Conservation (phyloP, 257 asterid species). For the Nyctanthes arbortristis region DNA sequence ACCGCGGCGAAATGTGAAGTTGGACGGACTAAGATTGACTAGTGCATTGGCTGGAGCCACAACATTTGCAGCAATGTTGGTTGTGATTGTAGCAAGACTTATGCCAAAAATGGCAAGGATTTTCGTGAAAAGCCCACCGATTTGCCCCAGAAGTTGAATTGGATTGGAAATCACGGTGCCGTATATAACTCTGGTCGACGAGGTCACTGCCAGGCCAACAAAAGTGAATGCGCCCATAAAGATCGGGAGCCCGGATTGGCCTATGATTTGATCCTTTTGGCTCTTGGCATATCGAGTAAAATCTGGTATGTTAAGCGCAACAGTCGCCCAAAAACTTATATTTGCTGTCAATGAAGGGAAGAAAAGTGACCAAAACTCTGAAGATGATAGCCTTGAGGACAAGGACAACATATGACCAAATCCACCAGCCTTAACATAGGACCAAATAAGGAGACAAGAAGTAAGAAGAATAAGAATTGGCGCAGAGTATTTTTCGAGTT, state of each 20-base stretch:
- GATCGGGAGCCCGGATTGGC: constrained; percentile 75
- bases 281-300: constrained; percentile 78
- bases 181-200: constrained; percentile 74
- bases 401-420: constrained; percentile 68
- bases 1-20: constrained; percentile 66
- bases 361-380: constrained; percentile 76
- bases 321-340: constrained; percentile 90
- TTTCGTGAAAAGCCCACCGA: constrained; percentile 72
- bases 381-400: constrained; percentile 62
- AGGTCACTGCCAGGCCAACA: constrained; percentile 91
- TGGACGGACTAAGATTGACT: constrained; percentile 73
- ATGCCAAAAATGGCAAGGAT: constrained; percentile 73
- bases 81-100: constrained; percentile 71
- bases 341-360: constrained; percentile 91
- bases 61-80: constrained; percentile 93
- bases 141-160: constrained; percentile 63
- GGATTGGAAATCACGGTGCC: constrained; percentile 75
- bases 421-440: constrained; percentile 74
- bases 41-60: constrained; percentile 94
- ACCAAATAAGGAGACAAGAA: constrained; percentile 61
- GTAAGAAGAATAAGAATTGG: constrained; percentile 66
- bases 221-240: constrained; percentile 91
- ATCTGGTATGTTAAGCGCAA: constrained; percentile 86
- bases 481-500: constrained; percentile 80
- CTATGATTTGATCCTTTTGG: constrained; percentile 68